Conservation (phyloP, 2,329 filamentous ascomycete species). For the Triangularia verruculosa region DNA sequence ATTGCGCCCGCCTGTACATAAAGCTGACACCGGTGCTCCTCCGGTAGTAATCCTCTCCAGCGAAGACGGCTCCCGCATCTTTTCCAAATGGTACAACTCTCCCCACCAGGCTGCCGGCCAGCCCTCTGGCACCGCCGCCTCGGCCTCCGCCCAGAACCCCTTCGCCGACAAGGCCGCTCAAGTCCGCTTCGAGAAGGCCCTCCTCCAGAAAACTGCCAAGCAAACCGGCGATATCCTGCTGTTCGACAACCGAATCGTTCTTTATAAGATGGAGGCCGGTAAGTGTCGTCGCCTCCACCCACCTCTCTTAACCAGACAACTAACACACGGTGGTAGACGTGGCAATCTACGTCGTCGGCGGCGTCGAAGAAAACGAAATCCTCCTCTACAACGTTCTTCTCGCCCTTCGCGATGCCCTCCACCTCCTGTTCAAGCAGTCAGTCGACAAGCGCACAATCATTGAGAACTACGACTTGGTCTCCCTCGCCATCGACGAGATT, state of each 20-base stretch:
- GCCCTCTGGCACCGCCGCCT: constrained; percentile 32
- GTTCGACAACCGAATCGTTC: constrained; percentile 92
- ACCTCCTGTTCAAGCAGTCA: constrained; percentile 93
- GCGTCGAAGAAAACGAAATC: constrained; percentile 93
- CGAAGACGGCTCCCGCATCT: constrained; percentile 87
- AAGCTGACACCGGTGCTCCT: constrained; percentile 12
- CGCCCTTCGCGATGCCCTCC: constrained; percentile 83
- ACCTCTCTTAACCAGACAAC: background rate
- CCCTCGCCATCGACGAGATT: constrained; percentile 91
- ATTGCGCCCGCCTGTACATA: background rate
- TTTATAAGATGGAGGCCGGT: constrained; percentile 94
- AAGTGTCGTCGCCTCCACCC: background rate
- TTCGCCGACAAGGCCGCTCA: constrained; percentile 90
- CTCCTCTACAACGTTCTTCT: constrained; percentile 92
- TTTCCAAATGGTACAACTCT: constrained; percentile 84
- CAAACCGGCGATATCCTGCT: constrained; percentile 94
- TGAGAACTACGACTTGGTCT: constrained; percentile 97
- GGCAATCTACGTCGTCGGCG: constrained; percentile 91
- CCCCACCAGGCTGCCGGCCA: constrained; percentile 45
- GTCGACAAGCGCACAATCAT: constrained; percentile 97
- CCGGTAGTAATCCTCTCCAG: constrained; percentile 61
- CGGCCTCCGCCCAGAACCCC: constrained; percentile 60
- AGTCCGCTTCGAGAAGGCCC: constrained; percentile 93
- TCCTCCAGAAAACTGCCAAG: constrained; percentile 94
- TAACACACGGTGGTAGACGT: constrained; percentile 52